A percentile compares a stretch with the other conserved stretches of the same genome.
phyloP scores from a whole-genome alignment of 169 alveolate species.

The Babesia bigemina region DNA sequence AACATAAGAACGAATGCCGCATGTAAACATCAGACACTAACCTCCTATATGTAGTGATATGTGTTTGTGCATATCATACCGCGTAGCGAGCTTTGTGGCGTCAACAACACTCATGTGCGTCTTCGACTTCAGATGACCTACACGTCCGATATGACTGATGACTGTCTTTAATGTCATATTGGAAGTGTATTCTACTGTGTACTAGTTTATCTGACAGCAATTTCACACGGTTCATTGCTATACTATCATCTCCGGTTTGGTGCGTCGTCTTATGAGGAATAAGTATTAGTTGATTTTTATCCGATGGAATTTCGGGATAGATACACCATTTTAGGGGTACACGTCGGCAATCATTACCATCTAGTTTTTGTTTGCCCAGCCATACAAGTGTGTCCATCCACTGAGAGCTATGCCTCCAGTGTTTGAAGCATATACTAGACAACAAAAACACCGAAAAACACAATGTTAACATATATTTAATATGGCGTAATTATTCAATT shows the following conservation, averaged over 20 bases:
- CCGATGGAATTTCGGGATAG: too few species aligned
- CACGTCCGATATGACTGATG: conserved; percentile 3
- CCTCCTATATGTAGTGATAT: conserved; percentile 20
- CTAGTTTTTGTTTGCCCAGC: not conserved
- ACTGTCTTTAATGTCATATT: conserved; percentile 20
- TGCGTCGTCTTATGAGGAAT: too few species aligned
- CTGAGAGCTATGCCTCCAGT: not conserved
- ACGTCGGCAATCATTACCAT: not conserved
- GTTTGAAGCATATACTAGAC: too few species aligned
- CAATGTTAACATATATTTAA: too few species aligned
- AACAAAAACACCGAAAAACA: too few species aligned
- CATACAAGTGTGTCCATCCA: not conserved
- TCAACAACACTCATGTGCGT: conserved; percentile 1
- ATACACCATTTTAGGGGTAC: too few species aligned
- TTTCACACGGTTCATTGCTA: too few species aligned
- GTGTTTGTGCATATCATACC: conserved; percentile 1
- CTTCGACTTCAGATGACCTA: conserved; percentile 1
- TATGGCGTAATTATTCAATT: too few species aligned
- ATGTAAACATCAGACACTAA: not conserved
- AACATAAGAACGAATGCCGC: not conserved
- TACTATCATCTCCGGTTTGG: too few species aligned
- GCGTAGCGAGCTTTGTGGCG: not conserved
- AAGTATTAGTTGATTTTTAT: too few species aligned
- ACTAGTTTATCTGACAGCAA: too few species aligned
- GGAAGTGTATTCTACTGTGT: conserved; percentile 5